A percentile compares a stretch with the other conserved stretches of the same genome.
phyloP scores from a whole-genome alignment of 176 grass and related monocot genomes.

The Bromus sterilis region DNA sequence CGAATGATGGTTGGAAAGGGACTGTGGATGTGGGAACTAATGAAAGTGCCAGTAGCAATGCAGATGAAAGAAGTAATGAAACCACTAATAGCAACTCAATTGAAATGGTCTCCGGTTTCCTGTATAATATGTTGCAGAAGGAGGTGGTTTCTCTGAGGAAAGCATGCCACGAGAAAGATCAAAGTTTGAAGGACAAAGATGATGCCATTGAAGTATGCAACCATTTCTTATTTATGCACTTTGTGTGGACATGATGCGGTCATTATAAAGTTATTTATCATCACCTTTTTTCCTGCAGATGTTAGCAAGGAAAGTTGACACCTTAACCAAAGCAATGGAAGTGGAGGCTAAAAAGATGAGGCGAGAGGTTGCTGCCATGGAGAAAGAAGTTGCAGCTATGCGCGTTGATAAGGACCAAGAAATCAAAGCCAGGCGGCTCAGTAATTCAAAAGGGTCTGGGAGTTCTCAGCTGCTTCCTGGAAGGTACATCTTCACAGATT shows the following conservation, averaged over 20 bases:
- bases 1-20: slow-evolving; percentile 61
- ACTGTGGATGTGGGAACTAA: slow-evolving; percentile 50
- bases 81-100: slow-evolving; percentile 43
- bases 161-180: slow-evolving; percentile 83
- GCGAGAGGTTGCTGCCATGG: slow-evolving; percentile 94
- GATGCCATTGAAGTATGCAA: slow-evolving; percentile 77
- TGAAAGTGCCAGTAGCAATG: slow-evolving; percentile 34
- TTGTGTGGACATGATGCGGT: not conserved
- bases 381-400: slow-evolving; percentile 97
- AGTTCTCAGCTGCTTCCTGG: slow-evolving; percentile 70
- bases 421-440: slow-evolving; percentile 59
- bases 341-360: slow-evolving; percentile 99
- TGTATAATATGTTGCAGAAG: slow-evolving; percentile 98
- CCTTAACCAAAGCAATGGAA: slow-evolving; percentile 98
- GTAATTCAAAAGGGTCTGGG: slow-evolving; percentile 50
- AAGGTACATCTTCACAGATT: slow-evolving; percentile 39
- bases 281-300: slow-evolving; percentile 40
- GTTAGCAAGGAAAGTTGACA: slow-evolving; percentile 92
- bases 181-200: slow-evolving; percentile 94
- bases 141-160: slow-evolving; percentile 93
- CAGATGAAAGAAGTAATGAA: slow-evolving; percentile 48
- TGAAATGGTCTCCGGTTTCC: slow-evolving; percentile 76
- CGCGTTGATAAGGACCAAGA: slow-evolving; percentile 90
- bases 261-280: not conserved
- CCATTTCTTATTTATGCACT: slow-evolving; percentile 13